Evolutionary conservation across 441 rosid species (phyloP).

Genomic region (Aquilaria agallochum): DNA sequence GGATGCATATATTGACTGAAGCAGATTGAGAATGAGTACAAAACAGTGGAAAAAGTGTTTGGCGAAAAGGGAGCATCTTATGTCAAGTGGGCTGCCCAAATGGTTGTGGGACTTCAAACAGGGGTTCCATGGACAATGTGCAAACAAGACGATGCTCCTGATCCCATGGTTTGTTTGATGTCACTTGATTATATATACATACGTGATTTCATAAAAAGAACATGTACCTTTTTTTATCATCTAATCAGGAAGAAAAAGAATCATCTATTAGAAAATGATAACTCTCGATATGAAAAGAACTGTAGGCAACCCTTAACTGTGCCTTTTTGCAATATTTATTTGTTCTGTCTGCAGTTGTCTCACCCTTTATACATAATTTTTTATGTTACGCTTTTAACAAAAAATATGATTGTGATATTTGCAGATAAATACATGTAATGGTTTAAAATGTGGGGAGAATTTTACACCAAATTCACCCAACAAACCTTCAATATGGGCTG

Average conservation of each 20-base stretch:
- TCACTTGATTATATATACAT: not conserved
- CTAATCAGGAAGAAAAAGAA: too few species aligned
- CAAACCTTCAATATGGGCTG: conserved; percentile 44
- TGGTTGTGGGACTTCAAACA: conserved; percentile 25
- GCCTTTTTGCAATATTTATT: too few species aligned
- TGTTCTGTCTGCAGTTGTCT: too few species aligned
- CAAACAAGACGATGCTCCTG: conserved; percentile 32
- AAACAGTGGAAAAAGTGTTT: conserved; percentile 14
- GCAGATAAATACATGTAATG: conserved; percentile 31
- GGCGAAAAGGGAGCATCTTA: conserved; percentile 15
- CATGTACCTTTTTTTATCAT: too few species aligned
- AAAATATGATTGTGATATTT: not conserved
- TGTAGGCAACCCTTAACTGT: too few species aligned
- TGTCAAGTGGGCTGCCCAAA: conserved; percentile 23
- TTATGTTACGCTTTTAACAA: not conserved
- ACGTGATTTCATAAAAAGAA: not conserved
- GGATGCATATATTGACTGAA: not conserved
- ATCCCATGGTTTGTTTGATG: conserved; percentile 19
- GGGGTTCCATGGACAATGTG: conserved; percentile 36
- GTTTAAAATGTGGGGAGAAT: conserved; percentile 28
- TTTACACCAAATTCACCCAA: conserved; percentile 36
- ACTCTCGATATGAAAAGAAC: too few species aligned
- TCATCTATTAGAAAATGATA: too few species aligned
- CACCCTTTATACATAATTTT: not conserved
- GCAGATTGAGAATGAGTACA: conserved; percentile 27